Percentiles rank a stretch among this genome's conserved stretches.
Evolutionary conservation across 2,329 filamentous ascomycete genomes (phyloP).

Genomic region (Fusarium equiseti): DNA sequence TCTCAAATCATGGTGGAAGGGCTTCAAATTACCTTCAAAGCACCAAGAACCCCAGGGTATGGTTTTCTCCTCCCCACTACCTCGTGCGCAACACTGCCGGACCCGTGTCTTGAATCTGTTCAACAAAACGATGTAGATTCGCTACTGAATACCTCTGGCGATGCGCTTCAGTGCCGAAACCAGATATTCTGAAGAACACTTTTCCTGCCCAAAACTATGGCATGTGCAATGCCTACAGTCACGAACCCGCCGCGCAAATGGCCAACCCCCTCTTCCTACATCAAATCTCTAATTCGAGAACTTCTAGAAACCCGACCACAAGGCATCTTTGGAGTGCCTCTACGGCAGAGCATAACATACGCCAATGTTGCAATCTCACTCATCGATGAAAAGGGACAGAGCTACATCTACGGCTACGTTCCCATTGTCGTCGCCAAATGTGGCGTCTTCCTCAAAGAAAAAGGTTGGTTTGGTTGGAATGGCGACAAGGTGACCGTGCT

Average conservation of each 20-base stretch:
- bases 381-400: slow-evolving; percentile 90
- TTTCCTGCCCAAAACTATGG: not conserved
- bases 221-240: not conserved
- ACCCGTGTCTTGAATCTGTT: slow-evolving; percentile 4
- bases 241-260: slow-evolving; percentile 7
- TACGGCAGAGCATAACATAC: slow-evolving; percentile 95
- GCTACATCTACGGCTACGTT: slow-evolving; percentile 98
- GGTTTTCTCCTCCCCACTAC: slow-evolving; percentile 13
- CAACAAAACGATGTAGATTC: not conserved
- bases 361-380: slow-evolving; percentile 98
- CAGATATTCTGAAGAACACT: not conserved
- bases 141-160: slow-evolving; percentile 1
- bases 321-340: slow-evolving; percentile 93
- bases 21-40: slow-evolving; percentile 80
- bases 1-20: slow-evolving; percentile 96
- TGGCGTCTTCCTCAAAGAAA: slow-evolving; percentile 96
- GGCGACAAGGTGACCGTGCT: slow-evolving; percentile 24
- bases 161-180: slow-evolving; percentile 3
- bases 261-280: not conserved
- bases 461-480: slow-evolving; percentile 71
- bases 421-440: slow-evolving; percentile 99
- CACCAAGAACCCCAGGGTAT: slow-evolving; percentile 69
- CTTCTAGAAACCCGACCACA: slow-evolving; percentile 63
- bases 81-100: slow-evolving; percentile 15
- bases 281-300: slow-evolving; percentile 38